Evolutionary conservation across 495 filamentous ascomycete genomes (phyloP).

Genomic region (Antarctomyces pellizariae): DNA sequence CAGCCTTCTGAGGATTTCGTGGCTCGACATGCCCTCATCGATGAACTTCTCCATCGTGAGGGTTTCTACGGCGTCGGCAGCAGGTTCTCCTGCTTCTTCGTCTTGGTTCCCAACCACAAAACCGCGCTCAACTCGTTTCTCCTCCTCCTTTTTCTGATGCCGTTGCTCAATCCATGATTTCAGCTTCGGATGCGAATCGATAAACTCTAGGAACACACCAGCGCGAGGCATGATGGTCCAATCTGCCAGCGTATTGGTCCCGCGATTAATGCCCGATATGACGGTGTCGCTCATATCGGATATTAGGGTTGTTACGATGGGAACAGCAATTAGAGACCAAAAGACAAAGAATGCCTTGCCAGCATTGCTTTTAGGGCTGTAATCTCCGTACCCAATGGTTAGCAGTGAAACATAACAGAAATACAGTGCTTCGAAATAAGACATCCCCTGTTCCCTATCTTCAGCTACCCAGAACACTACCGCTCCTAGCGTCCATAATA

Average conservation of each 20-base stretch:
- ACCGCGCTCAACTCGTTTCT: conserved; percentile 10
- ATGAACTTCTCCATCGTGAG: conserved; percentile 22
- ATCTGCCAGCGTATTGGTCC: conserved; percentile 39
- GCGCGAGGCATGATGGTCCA: conserved; percentile 38
- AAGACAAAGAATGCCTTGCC: conserved; percentile 60
- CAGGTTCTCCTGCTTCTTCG: conserved; percentile 13
- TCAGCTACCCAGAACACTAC: conserved; percentile 32
- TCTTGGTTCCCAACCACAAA: conserved; percentile 14
- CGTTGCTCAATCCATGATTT: conserved; percentile 8
- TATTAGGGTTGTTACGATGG: conserved; percentile 52
- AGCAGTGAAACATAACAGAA: conserved; percentile 52
- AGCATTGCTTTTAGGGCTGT: conserved; percentile 35
- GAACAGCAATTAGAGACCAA: conserved; percentile 58
- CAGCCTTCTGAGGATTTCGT: conserved; percentile 35
- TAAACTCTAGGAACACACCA: conserved; percentile 14
- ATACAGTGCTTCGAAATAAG: conserved; percentile 50
- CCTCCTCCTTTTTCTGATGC: conserved; percentile 10
- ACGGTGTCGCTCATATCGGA: conserved; percentile 47
- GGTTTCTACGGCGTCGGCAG: conserved; percentile 3
- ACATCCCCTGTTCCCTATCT: conserved; percentile 24
- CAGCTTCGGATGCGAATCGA: conserved; percentile 14
- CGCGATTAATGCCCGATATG: conserved; percentile 33
- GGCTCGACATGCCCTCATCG: conserved; percentile 17
- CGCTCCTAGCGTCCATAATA: conserved; percentile 54
- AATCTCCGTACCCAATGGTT: conserved; percentile 63